phyloP scores from a whole-genome alignment of 805 yeast species.

The Phaffomyces thermotolerans region DNA sequence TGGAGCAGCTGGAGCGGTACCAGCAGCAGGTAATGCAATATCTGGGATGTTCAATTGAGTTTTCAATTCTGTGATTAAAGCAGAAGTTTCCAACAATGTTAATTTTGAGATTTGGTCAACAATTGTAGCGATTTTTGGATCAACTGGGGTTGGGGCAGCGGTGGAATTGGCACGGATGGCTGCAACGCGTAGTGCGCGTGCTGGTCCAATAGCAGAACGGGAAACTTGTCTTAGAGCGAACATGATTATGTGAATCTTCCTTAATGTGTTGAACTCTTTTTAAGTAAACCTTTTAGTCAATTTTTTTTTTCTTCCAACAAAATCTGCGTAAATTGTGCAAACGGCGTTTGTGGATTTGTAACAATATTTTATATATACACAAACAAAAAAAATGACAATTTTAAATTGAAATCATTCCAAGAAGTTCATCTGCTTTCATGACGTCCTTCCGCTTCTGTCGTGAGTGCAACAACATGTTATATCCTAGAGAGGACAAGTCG shows the following conservation, averaged over 20 bases:
- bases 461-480: slow-evolving; percentile 95
- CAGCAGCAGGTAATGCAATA: slow-evolving; percentile 75
- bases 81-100: slow-evolving; percentile 90
- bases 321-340: no score
- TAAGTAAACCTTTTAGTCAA: no score
- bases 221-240: slow-evolving; percentile 3
- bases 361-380: no score
- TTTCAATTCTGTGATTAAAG: slow-evolving; percentile 73
- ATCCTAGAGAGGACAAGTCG: slow-evolving; percentile 91
- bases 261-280: background rate
- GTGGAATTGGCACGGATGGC: slow-evolving; percentile 33
- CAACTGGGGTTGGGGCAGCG: slow-evolving; percentile 60
- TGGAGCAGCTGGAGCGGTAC: slow-evolving; percentile 52
- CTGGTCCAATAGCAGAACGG: slow-evolving; percentile 5
- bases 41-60: slow-evolving; percentile 88
- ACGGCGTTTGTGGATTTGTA: no score
- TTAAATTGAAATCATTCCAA: no score
- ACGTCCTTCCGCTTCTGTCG: slow-evolving; percentile 94
- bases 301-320: no score
- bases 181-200: slow-evolving; percentile 15
- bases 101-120: slow-evolving; percentile 88
- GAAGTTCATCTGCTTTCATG: slow-evolving; percentile 33
- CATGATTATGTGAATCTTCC: background rate
- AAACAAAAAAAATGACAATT: no score
- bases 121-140: slow-evolving; percentile 79